Evolutionary conservation across 805 yeast species (phyloP), one percentile per base, ranked within the genome.

Genomic region (Yarrowia sp.): DNA sequence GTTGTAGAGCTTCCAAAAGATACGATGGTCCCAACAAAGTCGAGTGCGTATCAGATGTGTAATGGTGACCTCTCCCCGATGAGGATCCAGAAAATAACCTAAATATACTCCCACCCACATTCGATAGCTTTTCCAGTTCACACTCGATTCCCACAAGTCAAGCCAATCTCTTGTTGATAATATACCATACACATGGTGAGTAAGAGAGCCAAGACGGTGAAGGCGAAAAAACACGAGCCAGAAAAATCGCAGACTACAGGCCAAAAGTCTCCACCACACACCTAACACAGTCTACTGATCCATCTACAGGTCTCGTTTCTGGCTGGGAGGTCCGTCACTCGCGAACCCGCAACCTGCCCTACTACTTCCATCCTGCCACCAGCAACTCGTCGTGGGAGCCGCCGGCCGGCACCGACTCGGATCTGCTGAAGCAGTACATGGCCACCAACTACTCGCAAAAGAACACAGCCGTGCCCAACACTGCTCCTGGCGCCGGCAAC

Each of bases 331-430:
- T 95, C 51, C 82, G 85, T 67, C 82, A 85, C 64, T 90, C 97
- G 44, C 84, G 85, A 67, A 87, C 95, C 16, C 91, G 90, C 72
- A 84, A 89, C 71, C 83, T 90, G 70, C 97, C 93, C 66, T 95
- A 95, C 77, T 95, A 80, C 76, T 86, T 82, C 77, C 85, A 92
- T 72, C 83, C 85, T 30, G 80, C 80, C 44, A 85, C 92, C 1
- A 82, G 84, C 51, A 86, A 86, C 72, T 89, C 97, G 0, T 80
- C 85, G 40, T 95, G 99, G 99, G 92, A 87, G 65, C 89, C 96
- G 11, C 99, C 99, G 2, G 83, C 79, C 58, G 97, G 93, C 3
- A 85, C 96, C 1, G 89, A 95, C 70, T 73, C 81, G 16, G 84
- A 76, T 1, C 78, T 80, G 69, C 79, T 93, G 66, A 79, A 82